Evolutionary conservation across 352 stramenopile species (phyloP).

Genomic region (Phytophthora fragariae): DNA sequence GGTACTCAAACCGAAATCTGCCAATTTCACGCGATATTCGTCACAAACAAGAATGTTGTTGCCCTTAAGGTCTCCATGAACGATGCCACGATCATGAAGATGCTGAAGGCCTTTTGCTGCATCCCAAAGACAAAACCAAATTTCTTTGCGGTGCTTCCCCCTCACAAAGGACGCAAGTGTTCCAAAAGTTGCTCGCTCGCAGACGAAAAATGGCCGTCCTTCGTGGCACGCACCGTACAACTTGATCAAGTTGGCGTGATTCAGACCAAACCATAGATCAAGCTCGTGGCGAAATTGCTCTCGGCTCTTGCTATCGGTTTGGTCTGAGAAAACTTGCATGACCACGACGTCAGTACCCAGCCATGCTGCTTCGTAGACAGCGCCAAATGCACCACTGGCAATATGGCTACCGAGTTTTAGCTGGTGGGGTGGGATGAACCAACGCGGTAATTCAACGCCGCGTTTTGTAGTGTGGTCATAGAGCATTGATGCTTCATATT

Average conservation of each 20-base stretch:
- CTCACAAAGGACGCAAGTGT: conserved; percentile 13
- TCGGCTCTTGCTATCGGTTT: not conserved
- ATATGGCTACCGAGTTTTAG: conserved; percentile 2
- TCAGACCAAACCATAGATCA: conserved; percentile 32
- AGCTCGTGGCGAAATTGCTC: conserved; percentile 25
- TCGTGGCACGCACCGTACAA: conserved; percentile 46
- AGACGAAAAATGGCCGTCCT: conserved; percentile 34
- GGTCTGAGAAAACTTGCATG: not conserved
- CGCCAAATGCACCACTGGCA: not conserved
- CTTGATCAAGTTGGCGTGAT: conserved; percentile 36
- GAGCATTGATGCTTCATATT: not conserved
- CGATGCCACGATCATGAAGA: conserved; percentile 17
- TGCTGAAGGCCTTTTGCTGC: conserved; percentile 17
- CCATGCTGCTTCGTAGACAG: not conserved
- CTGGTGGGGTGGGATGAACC: not conserved
- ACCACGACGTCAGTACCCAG: not conserved
- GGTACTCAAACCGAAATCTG: conserved; percentile 35
- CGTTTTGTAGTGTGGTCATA: not conserved
- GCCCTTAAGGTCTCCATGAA: conserved; percentile 29
- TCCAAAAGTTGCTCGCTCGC: conserved; percentile 24
- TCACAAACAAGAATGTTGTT: conserved; percentile 35
- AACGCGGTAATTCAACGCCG: not conserved
- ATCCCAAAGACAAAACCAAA: conserved; percentile 14
- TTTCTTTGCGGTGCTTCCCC: not conserved
- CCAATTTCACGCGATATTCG: conserved; percentile 14